Evolutionary conservation across 768 basidiomycete species (phyloP).

Genomic region (Tephrocybe sp.): DNA sequence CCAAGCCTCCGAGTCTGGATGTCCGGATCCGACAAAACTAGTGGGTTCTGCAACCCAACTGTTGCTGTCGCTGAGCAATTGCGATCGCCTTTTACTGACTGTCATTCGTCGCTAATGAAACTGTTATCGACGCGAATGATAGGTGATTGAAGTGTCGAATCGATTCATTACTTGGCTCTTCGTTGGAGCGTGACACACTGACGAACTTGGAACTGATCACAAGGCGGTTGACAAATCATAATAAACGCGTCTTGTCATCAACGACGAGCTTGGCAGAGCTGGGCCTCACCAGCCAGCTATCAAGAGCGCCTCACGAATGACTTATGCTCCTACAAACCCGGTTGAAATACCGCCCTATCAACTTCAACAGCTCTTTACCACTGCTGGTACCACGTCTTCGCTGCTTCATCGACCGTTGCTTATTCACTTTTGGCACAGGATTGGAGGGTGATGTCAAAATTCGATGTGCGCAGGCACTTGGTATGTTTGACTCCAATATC

Average conservation of each 20-base stretch:
- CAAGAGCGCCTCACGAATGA: constrained; percentile 32
- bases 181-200: not conserved
- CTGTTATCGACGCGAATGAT: not conserved
- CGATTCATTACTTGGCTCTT: not conserved
- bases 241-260: constrained; percentile 5
- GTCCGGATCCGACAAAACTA: constrained; percentile 22
- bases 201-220: constrained; percentile 6
- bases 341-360: constrained; percentile 63
- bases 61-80: constrained; percentile 33
- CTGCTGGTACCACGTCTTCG: constrained; percentile 15
- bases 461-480: constrained; percentile 57
- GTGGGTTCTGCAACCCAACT: constrained; percentile 29
- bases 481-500: constrained; percentile 26
- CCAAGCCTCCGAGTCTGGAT: constrained; percentile 45
- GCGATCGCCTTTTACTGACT: constrained; percentile 35
- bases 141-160: not conserved
- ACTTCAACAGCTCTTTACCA: constrained; percentile 45
- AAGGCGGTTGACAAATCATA: constrained; percentile 15
- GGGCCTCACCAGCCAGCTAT: not conserved
- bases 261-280: not conserved
- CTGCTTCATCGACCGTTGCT: not conserved
- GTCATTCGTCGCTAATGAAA: constrained; percentile 24
- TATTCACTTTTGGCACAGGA: constrained; percentile 9
- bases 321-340: constrained; percentile 36
- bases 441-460: constrained; percentile 26